Base-by-base conservation (phyloP, 441 rosid species). In the Populus trichocarpa region DNA sequence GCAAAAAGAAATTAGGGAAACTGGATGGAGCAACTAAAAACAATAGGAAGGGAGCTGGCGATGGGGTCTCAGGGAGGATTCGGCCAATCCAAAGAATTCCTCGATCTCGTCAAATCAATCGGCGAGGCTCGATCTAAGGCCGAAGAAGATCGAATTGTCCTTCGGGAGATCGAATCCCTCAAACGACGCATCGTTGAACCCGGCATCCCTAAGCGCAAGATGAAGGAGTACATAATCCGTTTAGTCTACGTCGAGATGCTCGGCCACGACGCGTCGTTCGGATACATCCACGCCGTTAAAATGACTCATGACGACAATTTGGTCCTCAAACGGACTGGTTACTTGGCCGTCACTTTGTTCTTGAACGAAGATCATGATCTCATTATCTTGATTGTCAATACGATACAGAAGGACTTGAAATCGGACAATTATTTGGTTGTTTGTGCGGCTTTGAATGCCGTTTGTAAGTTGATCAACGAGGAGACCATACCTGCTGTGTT, bases 91-190 rank as follows among this genome's bases (percentile, higher is more conserved):
- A 94, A 93, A 74, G 98, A 96, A 84, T 96, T 96, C 77, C 92
- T 96, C 67, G 98, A 96, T 88, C 94, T 96, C 77, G 97, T 94
- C 76, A 94, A 96, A 83, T 94, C 98, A 26, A 94, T 96, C 79
- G 99, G 99, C 26, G 99, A 96, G 88, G 93, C 99, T 42, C 91
- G 99, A 88, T 96, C 99, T 78, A 94, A 96, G 83, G 97, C 99
- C 5, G 98, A 96, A 64, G 99, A 96, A 84, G 99, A 96, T 83
- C 93, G 98, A 14, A 96, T 96, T 81, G 94, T 96, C 22, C 87
- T 91, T 23, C 83, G 83, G 81, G 98, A 94, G 93, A 93, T 96
- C 88, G 98, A 96, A 72, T 90, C 87, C 77, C 93, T 96, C 32
- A 96, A 93, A 72, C 95, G 95, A 8, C 90, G 95, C 26, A 85